Conservation (phyloP, 2,329 filamentous ascomycete genomes). For the Seiridium unicorne region DNA sequence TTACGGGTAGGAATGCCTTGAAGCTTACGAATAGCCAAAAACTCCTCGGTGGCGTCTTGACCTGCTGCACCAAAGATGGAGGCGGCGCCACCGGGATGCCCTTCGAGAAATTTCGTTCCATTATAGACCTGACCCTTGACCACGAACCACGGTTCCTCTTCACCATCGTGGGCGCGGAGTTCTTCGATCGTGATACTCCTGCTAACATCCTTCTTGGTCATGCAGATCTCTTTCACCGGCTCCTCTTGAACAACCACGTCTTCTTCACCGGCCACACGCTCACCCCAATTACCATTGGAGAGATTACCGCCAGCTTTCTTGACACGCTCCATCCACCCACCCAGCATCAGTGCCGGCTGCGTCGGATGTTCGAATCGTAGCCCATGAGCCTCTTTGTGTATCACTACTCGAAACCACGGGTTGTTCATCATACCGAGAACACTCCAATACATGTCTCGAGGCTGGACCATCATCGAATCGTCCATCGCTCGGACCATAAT, state of each 20-base stretch:
- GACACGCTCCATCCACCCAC: slow-evolving; percentile 91
- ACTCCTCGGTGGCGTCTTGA: slow-evolving; percentile 81
- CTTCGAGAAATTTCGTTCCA: slow-evolving; percentile 75
- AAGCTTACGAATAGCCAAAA: slow-evolving; percentile 81
- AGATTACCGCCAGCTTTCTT: slow-evolving; percentile 82
- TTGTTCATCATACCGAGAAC: slow-evolving; percentile 99
- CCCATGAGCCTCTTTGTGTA: slow-evolving; percentile 63
- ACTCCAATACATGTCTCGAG: slow-evolving; percentile 94
- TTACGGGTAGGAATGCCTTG: neutral
- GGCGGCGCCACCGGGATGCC: slow-evolving; percentile 81
- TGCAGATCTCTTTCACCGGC: slow-evolving; percentile 65
- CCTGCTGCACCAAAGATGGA: slow-evolving; percentile 84
- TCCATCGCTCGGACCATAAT: slow-evolving; percentile 88
- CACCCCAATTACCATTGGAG: slow-evolving; percentile 81
- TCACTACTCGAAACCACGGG: slow-evolving; percentile 82
- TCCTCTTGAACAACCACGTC: slow-evolving; percentile 43
- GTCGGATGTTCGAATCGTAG: slow-evolving; percentile 88
- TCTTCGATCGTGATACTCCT: slow-evolving; percentile 68
- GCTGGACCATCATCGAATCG: slow-evolving; percentile 81
- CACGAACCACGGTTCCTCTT: slow-evolving; percentile 78
- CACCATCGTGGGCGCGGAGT: slow-evolving; percentile 64
- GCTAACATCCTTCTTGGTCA: slow-evolving; percentile 69
- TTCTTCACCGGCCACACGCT: slow-evolving; percentile 56
- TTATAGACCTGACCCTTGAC: slow-evolving; percentile 88
- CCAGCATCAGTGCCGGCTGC: slow-evolving; percentile 71